A percentile compares a stretch with the other conserved stretches of the same genome.
Evolutionary conservation across 306 rosid genomes (phyloP).

Genomic region (Nissolia schottii): DNA sequence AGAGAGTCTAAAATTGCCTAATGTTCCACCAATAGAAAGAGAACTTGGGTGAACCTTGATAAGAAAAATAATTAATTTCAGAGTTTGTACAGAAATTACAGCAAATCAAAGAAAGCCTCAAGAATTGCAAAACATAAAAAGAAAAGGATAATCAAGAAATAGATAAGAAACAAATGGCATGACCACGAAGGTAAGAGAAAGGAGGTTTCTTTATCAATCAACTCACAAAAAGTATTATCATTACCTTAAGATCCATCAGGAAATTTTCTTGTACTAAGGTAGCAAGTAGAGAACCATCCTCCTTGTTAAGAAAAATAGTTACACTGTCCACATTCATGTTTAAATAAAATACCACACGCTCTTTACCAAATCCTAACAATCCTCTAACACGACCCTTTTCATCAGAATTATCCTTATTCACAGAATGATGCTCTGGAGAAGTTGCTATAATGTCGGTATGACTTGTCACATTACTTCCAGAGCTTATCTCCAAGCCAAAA

Average conservation of each 20-base stretch:
- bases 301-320: slow-evolving; percentile 83
- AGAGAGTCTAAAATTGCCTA: slow-evolving; percentile 88
- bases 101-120: neutral
- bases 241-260: slow-evolving; percentile 82
- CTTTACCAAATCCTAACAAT: slow-evolving; percentile 84
- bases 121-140: neutral
- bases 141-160: neutral
- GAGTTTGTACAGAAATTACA: slow-evolving; percentile 3
- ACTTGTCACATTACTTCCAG: slow-evolving; percentile 35
- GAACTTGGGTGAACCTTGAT: slow-evolving; percentile 86
- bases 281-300: slow-evolving; percentile 90
- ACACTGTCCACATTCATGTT: slow-evolving; percentile 92
- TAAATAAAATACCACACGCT: slow-evolving; percentile 71
- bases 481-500: slow-evolving; percentile 74
- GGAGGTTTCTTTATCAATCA: neutral
- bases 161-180: neutral
- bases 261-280: slow-evolving; percentile 89
- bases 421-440: slow-evolving; percentile 40
- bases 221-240: neutral
- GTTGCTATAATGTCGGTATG: slow-evolving; percentile 23
- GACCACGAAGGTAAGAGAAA: neutral
- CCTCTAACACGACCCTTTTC: slow-evolving; percentile 74
- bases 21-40: slow-evolving; percentile 83
- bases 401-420: slow-evolving; percentile 60
- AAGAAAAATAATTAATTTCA: slow-evolving; percentile 27